Evolutionary conservation across 2,329 filamentous ascomycete genomes (phyloP), one percentile per base, ranked within the genome.

Genomic region (Ceratocystis alfenasii): DNA sequence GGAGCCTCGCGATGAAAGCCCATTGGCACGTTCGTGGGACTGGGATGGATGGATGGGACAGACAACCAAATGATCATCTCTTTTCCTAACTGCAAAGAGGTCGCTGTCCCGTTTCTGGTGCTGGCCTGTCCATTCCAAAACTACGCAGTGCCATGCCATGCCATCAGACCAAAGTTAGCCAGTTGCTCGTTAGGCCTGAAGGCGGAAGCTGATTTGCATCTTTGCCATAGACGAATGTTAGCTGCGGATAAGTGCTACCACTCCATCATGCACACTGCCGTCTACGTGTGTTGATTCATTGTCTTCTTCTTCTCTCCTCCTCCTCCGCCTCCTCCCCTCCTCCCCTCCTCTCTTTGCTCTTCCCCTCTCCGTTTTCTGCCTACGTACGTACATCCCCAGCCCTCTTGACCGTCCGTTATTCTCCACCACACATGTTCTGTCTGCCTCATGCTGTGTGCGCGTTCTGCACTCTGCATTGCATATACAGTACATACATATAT

Each of bases 71-170:
- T 20, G 55, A 59, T 59, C 28, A 30, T 17, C 30, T 59, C 55
- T 30, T 6, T 59, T 59, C n/a, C 55, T 36, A 36, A 20, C 55
- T 59, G 55, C 12, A 36, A 59, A 59, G 55, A 28, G 55, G 28
- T 2, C 17, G 15, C 33, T 59, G 55, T 59, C 55, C 33, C 15
- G 55, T 36, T 17, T 36, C 55, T 36, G 28, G 30, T 59, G 28
- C 55, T 36, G 28, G 28, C 28, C 7, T 59, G 55, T 36, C 22
- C 55, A 59, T 59, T 59, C 55, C 55, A 59, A 59, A 59, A 28
- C 28, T 20, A 59, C 55, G n/a, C 55, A 36, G 55, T 59, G 55
- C 20, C 55, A 59, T 59, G 55, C 55, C 55, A 59, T 30, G 28
- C 36, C 36, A 12, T 41, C 36, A 41, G 36, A 15, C 36, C 10